These are phyloP conservation scores for Fusarium transvaalense DNA, from an alignment of 2,329 filamentous ascomycete genomes.

Conservation along the genomic window DNA sequence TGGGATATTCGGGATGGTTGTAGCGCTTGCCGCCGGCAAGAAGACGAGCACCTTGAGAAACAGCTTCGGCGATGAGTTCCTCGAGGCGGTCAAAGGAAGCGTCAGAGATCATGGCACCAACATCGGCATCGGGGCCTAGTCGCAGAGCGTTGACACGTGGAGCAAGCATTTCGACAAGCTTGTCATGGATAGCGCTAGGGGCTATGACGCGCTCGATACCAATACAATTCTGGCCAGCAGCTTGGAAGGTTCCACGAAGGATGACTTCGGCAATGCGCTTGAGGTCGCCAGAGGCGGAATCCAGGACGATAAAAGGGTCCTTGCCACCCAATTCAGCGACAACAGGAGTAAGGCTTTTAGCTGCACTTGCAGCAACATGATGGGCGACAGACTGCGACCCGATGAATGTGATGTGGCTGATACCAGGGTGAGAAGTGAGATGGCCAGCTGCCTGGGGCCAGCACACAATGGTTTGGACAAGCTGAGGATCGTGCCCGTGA, in stretches of 20 bases:
- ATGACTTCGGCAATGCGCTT: conserved; percentile 82
- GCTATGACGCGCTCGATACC: conserved; percentile 94
- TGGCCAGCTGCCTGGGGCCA: conserved; percentile 86
- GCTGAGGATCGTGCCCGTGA: conserved; percentile 83
- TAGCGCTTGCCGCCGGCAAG: conserved; percentile 82
- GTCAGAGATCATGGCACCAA: conserved; percentile 91
- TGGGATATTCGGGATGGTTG: conserved; percentile 77
- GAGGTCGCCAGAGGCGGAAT: conserved; percentile 77
- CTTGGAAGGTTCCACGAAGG: conserved; percentile 93
- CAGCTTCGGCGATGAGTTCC: conserved; percentile 79
- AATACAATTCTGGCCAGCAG: conserved; percentile 96
- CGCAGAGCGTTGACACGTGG: conserved; percentile 81
- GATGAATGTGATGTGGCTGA: conserved; percentile 95
- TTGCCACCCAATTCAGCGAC: conserved; percentile 95
- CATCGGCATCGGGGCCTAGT: conserved; percentile 81
- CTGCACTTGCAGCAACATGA: conserved; percentile 86
- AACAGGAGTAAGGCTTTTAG: conserved; percentile 86
- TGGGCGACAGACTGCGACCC: conserved; percentile 89
- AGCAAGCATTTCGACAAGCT: conserved; percentile 76
- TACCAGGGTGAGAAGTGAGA: conserved; percentile 85
- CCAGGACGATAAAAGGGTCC: conserved; percentile 89
- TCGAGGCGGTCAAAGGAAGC: conserved; percentile 82
- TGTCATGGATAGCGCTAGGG: conserved; percentile 79
- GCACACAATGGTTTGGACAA: conserved; percentile 88
- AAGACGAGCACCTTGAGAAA: conserved; percentile 81